phyloP scores from a whole-genome alignment of 179 eudicot species.

The Silene noctiflora region DNA sequence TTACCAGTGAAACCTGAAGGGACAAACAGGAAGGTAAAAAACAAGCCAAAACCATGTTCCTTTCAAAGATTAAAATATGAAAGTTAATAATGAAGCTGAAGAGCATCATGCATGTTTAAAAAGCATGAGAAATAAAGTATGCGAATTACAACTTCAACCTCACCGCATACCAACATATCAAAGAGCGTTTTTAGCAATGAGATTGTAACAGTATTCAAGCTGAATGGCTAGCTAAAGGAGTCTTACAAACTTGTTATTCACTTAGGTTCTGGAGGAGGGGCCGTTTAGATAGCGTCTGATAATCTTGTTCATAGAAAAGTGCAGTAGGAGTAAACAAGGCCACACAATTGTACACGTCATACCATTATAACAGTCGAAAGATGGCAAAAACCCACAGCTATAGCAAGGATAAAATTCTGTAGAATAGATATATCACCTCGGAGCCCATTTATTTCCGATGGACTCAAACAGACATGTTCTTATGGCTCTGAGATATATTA shows the following conservation, averaged over 20 bases:
- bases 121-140: background rate
- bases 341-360: background rate
- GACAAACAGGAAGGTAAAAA: background rate
- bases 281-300: background rate
- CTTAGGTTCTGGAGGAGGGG: background rate
- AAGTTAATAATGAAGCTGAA: background rate
- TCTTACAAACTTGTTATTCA: background rate
- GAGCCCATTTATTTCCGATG: too few species aligned
- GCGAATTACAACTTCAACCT: background rate
- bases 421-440: too few species aligned
- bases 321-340: background rate
- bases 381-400: background rate
- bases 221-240: background rate
- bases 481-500: too few species aligned
- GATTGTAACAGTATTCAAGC: background rate
- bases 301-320: background rate
- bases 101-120: background rate
- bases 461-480: too few species aligned
- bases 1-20: conserved; percentile 51
- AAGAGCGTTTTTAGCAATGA: background rate
- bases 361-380: background rate
- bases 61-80: background rate
- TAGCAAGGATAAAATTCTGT: background rate
- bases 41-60: background rate
- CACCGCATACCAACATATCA: background rate